phyloP scores from a whole-genome alignment of 1,284 basidiomycete genomes.

The Rhodotorula sp. region DNA sequence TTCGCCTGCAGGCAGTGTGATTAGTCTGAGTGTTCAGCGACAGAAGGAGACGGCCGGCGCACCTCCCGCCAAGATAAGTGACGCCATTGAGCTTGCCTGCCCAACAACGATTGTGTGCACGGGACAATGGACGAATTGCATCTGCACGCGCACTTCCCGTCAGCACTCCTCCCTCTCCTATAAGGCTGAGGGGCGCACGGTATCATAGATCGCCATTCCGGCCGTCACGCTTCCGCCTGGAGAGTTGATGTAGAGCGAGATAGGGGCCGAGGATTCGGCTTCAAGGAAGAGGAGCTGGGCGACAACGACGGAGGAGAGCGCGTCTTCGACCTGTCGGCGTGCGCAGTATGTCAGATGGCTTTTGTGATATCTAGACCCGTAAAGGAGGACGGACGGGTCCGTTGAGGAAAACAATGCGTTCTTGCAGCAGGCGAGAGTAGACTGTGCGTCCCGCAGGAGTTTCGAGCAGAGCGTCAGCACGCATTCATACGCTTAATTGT shows the following conservation, averaged over 20 bases:
- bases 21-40: background rate
- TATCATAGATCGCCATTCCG: slow-evolving; percentile 91
- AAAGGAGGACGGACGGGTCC: slow-evolving; percentile 64
- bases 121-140: slow-evolving; percentile 81
- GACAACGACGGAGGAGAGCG: slow-evolving; percentile 76
- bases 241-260: slow-evolving; percentile 90
- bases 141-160: slow-evolving; percentile 15
- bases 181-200: slow-evolving; percentile 55
- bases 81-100: slow-evolving; percentile 90
- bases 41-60: slow-evolving; percentile 5
- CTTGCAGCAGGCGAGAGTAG: slow-evolving; percentile 81
- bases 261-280: slow-evolving; percentile 88
- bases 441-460: slow-evolving; percentile 46
- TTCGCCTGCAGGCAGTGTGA: slow-evolving; percentile 55
- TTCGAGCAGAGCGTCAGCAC: background rate
- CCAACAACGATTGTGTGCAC: slow-evolving; percentile 94
- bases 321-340: slow-evolving; percentile 68
- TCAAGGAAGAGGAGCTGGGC: slow-evolving; percentile 90
- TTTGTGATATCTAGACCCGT: too few relatives aligned
- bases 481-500: background rate
- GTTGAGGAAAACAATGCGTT: slow-evolving; percentile 88
- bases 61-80: slow-evolving; percentile 78
- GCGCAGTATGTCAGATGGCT: background rate
- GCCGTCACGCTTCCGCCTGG: slow-evolving; percentile 91
- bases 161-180: background rate